Percentiles rank a stretch among this genome's conserved stretches.
These are phyloP conservation scores for Trichothecium roseum DNA, from an alignment of 2,329 filamentous ascomycete species.

Conservation along the genomic window DNA sequence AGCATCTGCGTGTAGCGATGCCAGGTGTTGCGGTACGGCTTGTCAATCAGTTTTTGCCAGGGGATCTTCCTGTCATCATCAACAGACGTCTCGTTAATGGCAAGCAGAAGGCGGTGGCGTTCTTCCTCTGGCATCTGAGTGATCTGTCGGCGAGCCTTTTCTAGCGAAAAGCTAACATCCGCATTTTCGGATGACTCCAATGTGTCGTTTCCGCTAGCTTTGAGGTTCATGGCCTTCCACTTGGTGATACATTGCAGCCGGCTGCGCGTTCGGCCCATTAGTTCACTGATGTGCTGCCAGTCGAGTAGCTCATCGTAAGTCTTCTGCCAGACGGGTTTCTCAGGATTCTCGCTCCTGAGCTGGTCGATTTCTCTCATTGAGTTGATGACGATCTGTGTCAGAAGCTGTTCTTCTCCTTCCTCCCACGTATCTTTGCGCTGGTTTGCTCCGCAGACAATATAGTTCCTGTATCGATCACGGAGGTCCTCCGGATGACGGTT, in stretches of 20 bases:
- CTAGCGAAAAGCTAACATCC: slow-evolving; percentile 28
- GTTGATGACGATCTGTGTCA: slow-evolving; percentile 42
- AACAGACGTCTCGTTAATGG: slow-evolving; percentile 30
- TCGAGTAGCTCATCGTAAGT: slow-evolving; percentile 46
- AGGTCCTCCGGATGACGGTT: slow-evolving; percentile 56
- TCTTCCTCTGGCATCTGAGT: slow-evolving; percentile 30
- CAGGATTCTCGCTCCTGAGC: slow-evolving; percentile 19
- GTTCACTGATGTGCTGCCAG: slow-evolving; percentile 54
- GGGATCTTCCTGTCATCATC: slow-evolving; percentile 34
- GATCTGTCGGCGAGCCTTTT: slow-evolving; percentile 31
- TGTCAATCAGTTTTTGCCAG: slow-evolving; percentile 35
- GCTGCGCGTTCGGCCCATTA: slow-evolving; percentile 51
- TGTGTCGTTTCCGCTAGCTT: slow-evolving; percentile 20
- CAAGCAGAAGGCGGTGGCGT: slow-evolving; percentile 30
- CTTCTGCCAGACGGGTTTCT: slow-evolving; percentile 22
- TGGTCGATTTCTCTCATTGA: slow-evolving; percentile 38
- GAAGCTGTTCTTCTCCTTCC: slow-evolving; percentile 43
- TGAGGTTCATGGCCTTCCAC: slow-evolving; percentile 42
- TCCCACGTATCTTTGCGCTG: slow-evolving; percentile 47
- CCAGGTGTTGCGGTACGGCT: slow-evolving; percentile 27
- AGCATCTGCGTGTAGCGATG: slow-evolving; percentile 24
- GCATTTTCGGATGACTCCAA: slow-evolving; percentile 19
- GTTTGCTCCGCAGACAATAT: slow-evolving; percentile 46
- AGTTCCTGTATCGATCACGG: slow-evolving; percentile 61
- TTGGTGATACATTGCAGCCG: slow-evolving; percentile 59